phyloP scores from a whole-genome alignment of 75 land plant species.

The Picea glauca region DNA sequence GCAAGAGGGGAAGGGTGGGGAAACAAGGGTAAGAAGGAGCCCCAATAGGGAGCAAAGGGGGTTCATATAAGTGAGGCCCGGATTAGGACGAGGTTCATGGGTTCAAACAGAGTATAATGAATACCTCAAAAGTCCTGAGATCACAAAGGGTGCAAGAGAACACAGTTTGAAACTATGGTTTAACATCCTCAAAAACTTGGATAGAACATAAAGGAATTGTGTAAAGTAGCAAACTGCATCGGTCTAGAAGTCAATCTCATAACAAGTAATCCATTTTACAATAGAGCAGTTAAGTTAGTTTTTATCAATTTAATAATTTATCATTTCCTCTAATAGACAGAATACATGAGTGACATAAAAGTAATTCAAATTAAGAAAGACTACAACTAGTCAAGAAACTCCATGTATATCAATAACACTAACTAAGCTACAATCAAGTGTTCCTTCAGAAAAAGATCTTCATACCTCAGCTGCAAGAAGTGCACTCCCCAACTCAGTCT shows the following conservation, averaged over 20 bases:
- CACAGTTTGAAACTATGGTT: no score
- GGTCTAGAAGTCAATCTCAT: not conserved
- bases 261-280: not conserved
- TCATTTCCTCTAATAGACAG: not conserved
- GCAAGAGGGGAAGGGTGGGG: no score
- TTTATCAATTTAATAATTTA: not conserved
- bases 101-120: no score
- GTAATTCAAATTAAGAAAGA: not conserved
- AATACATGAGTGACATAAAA: not conserved
- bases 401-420: not conserved
- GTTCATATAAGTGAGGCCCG: no score
- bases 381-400: not conserved
- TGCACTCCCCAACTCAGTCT: constrained; percentile 32
- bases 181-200: not conserved
- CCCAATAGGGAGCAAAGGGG: no score
- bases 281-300: not conserved
- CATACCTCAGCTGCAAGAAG: constrained; percentile 48
- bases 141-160: no score
- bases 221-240: not conserved
- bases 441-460: not conserved
- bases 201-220: not conserved
- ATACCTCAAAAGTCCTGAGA: no score
- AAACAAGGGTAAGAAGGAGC: no score
- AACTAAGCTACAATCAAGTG: not conserved
- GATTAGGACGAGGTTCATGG: no score